These are phyloP conservation scores for Huntiella moniliformis DNA, from an alignment of 2,329 filamentous ascomycete genomes.

Conservation along the genomic window DNA sequence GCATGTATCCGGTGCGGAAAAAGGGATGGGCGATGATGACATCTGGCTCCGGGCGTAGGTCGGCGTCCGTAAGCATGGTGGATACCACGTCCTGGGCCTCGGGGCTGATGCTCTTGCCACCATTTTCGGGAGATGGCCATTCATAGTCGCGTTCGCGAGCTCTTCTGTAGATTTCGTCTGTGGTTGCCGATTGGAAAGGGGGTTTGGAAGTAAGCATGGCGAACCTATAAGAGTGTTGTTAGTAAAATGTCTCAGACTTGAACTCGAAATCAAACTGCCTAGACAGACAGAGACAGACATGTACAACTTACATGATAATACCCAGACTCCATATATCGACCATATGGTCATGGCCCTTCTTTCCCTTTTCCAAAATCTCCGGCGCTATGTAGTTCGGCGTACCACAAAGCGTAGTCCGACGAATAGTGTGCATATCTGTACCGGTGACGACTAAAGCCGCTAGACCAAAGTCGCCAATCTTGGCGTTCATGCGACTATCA, in stretches of 20 bases:
- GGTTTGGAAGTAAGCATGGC: constrained; percentile 93
- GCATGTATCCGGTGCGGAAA: constrained; percentile 60
- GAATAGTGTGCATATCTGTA: constrained; percentile 66
- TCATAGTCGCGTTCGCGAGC: constrained; percentile 56
- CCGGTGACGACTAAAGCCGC: constrained; percentile 82
- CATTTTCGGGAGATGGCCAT: constrained; percentile 51
- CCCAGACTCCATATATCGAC: constrained; percentile 97
- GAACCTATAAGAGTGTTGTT: constrained; percentile 37
- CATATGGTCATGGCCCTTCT: constrained; percentile 89
- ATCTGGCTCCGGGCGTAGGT: constrained; percentile 57
- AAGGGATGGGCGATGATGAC: constrained; percentile 63
- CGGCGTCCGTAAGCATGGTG: constrained; percentile 55
- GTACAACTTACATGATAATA: constrained; percentile 64
- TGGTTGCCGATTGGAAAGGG: constrained; percentile 82
- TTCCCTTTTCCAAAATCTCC: constrained; percentile 85
- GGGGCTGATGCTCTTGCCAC: constrained; percentile 45
- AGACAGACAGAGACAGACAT: neutral
- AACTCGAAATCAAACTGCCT: too few species aligned
- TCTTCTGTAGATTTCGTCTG: constrained; percentile 66
- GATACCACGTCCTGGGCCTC: constrained; percentile 66
- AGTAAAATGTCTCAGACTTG: neutral
- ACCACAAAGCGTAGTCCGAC: constrained; percentile 84
- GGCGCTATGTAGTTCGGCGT: constrained; percentile 98
- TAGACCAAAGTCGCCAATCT: constrained; percentile 92
- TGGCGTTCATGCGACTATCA: constrained; percentile 88